Evolutionary conservation across 108 stramenopile species (phyloP), one percentile per base, ranked within the genome.

Genomic region (Discostella pseudostelligera): DNA sequence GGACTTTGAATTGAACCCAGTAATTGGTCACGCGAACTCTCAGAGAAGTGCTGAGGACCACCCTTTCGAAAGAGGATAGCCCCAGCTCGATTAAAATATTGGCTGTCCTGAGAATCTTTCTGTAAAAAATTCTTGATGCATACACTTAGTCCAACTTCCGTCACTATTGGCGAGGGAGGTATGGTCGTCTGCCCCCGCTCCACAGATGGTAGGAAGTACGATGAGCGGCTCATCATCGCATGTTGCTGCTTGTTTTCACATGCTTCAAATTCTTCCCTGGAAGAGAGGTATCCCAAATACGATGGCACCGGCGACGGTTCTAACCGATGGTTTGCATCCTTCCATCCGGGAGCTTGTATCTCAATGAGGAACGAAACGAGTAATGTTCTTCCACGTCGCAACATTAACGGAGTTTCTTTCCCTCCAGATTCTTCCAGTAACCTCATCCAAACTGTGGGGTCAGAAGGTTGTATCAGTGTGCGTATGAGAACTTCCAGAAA

Each of bases 221-320:
- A 69, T 24, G 75, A 64, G 39, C 75, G 65, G 19, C 14, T 10
- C 29, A 63, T 42, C 22, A 59, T 39, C 16, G 26, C 42, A 44
- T 64, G n/a, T 40, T 65, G 42, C 20, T 44, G 26, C 21, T 60
- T 26, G 7, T 37, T 39, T 12, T 14, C 32, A 19, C 8, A 25
- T 20, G 54, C 7, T 65, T 39, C 8, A 45, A 16, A 47, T 12
- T 54, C 49, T 24, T 55, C 55, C 4, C 67, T 42, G 54, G 43
- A 14, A 35, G 74, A 75, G 17, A 76, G 50, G 35, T 58, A 76
- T 0, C 75, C 75, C 50, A 76, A 67, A 32, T 76, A 69, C 2
- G 61, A 68, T 37, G 75, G 61, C 32, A 76, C 44, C 14, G 75
- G 67, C 21, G 75, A 76, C 11, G 57, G 32, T 1, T 51, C 47